Conservation (phyloP, 2,329 filamentous ascomycete genomes). For the Onygenales sp. region DNA sequence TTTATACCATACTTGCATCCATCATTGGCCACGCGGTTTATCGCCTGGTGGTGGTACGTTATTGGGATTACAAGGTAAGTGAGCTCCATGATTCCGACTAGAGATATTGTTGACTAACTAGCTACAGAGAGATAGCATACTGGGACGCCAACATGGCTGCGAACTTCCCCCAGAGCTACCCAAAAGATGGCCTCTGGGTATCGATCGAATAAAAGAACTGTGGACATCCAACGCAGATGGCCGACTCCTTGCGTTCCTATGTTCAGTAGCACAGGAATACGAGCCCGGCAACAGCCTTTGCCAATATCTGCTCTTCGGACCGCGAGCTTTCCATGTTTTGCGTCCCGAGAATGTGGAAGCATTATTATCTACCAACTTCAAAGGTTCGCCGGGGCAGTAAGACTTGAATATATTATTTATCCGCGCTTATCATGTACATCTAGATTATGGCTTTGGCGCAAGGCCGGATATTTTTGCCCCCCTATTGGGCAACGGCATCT, state of each 20-base stretch:
- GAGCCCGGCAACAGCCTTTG: slow-evolving; percentile 15
- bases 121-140: slow-evolving; percentile 1
- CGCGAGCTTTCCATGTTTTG: slow-evolving; percentile 9
- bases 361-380: slow-evolving; percentile 9
- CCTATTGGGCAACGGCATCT: slow-evolving; percentile 11
- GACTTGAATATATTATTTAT: not conserved
- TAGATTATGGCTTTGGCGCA: slow-evolving; percentile 5
- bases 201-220: slow-evolving; percentile 17
- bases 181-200: slow-evolving; percentile 24
- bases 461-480: slow-evolving; percentile 5
- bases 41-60: not conserved
- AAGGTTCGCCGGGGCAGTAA: not conserved
- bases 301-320: slow-evolving; percentile 12
- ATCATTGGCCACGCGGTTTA: not conserved
- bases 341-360: slow-evolving; percentile 11
- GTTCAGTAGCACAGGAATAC: slow-evolving; percentile 13
- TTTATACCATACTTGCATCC: not conserved
- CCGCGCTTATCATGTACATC: not conserved
- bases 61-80: not conserved
- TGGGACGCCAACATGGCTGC: slow-evolving; percentile 13
- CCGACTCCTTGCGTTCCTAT: slow-evolving; percentile 10
- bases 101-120: not conserved
- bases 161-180: slow-evolving; percentile 22
- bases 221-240: slow-evolving; percentile 10
- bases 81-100: not conserved